Percentiles rank a stretch among this genome's conserved stretches.
Evolutionary conservation across 352 stramenopile species (phyloP).

Genomic region (Plasmopara viticola): DNA sequence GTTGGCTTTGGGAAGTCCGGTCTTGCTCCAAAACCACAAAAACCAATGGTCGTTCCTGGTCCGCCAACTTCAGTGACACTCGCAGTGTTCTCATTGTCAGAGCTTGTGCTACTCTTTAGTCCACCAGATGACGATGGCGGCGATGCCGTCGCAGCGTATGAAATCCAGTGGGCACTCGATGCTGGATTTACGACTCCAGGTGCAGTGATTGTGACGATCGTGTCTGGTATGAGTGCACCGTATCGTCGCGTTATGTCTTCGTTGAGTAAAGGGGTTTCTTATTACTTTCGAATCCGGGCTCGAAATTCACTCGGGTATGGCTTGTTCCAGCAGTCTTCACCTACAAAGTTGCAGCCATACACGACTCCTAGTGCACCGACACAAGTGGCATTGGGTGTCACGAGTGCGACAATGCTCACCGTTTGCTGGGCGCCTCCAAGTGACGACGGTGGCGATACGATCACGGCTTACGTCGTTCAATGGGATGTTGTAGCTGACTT

Average conservation of each 20-base stretch:
- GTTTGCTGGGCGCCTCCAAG: slow-evolving; percentile 79
- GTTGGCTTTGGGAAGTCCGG: slow-evolving; percentile 84
- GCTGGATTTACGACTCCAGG: slow-evolving; percentile 56
- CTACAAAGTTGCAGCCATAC: slow-evolving; percentile 86
- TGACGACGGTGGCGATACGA: slow-evolving; percentile 85
- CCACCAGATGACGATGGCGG: slow-evolving; percentile 78
- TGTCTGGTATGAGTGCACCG: slow-evolving; percentile 51
- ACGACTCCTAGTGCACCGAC: slow-evolving; percentile 84
- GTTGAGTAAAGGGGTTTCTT: slow-evolving; percentile 56
- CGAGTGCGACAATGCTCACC: slow-evolving; percentile 88
- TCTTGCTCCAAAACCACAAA: slow-evolving; percentile 44
- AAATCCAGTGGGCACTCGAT: slow-evolving; percentile 88
- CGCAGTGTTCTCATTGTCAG: slow-evolving; percentile 65
- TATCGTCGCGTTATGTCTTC: slow-evolving; percentile 51
- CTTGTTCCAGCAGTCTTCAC: slow-evolving; percentile 80
- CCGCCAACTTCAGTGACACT: slow-evolving; percentile 66
- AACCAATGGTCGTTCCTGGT: slow-evolving; percentile 75
- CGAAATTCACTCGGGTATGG: slow-evolving; percentile 70
- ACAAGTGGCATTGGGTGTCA: slow-evolving; percentile 68
- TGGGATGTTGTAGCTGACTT: slow-evolving; percentile 90
- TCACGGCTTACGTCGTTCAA: slow-evolving; percentile 88
- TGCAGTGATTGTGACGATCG: slow-evolving; percentile 29
- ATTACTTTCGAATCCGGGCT: slow-evolving; percentile 73
- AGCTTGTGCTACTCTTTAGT: slow-evolving; percentile 88
- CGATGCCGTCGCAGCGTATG: slow-evolving; percentile 85